Percentiles rank a stretch among this genome's conserved stretches.
These are phyloP conservation scores for Pseudogymnoascus sp. DNA, from an alignment of 2,329 filamentous ascomycete species.

Conservation along the genomic window DNA sequence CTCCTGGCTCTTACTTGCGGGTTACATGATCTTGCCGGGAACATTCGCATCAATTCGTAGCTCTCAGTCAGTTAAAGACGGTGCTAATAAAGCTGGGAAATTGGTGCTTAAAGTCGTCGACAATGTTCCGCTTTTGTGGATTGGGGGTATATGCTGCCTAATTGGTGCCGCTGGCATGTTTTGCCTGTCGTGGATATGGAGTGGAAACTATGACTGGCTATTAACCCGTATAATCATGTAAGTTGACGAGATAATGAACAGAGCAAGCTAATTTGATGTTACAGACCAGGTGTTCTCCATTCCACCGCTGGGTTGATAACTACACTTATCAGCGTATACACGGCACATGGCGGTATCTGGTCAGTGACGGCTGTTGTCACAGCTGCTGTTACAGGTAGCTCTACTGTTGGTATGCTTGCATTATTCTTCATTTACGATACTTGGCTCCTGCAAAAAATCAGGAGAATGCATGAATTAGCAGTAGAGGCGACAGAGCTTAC, in stretches of 20 bases:
- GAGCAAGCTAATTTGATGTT: slow-evolving; percentile 9
- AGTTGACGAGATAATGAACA: not conserved
- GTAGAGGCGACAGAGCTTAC: slow-evolving; percentile 11
- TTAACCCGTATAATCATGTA: slow-evolving; percentile 23
- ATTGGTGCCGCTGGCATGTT: slow-evolving; percentile 23
- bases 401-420: slow-evolving; percentile 17
- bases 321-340: slow-evolving; percentile 24
- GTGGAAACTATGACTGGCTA: slow-evolving; percentile 24
- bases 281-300: slow-evolving; percentile 22
- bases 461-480: slow-evolving; percentile 21
- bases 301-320: slow-evolving; percentile 22
- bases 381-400: slow-evolving; percentile 18
- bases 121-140: slow-evolving; percentile 20
- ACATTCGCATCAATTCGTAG: slow-evolving; percentile 22
- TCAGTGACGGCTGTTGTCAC: slow-evolving; percentile 24
- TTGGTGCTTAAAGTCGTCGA: slow-evolving; percentile 18
- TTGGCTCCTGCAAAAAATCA: slow-evolving; percentile 20
- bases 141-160: slow-evolving; percentile 18
- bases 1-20: slow-evolving; percentile 24
- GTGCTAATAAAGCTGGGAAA: slow-evolving; percentile 11
- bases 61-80: slow-evolving; percentile 7
- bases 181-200: slow-evolving; percentile 19
- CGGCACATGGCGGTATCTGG: slow-evolving; percentile 20
- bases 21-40: slow-evolving; percentile 26
- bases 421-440: slow-evolving; percentile 26